Percentiles rank a stretch among this genome's conserved stretches.
Conservation (phyloP, 2,329 filamentous ascomycete genomes). For the Claviceps digitariae region DNA sequence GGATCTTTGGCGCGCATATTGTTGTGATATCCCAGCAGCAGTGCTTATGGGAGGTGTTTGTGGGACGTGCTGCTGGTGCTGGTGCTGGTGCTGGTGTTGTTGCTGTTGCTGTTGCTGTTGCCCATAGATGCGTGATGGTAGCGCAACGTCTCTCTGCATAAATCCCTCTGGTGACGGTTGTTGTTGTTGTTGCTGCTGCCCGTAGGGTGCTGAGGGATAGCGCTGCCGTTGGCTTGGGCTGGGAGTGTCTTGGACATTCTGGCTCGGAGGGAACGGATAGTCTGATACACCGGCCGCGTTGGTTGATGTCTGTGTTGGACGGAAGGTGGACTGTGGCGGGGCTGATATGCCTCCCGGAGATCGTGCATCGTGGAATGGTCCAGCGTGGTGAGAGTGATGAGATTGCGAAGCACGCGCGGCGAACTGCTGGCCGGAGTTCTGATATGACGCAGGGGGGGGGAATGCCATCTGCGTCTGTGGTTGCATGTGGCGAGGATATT, state of each 20-base stretch:
- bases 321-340: constrained; percentile 31
- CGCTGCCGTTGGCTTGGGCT: constrained; percentile 41
- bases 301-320: constrained; percentile 32
- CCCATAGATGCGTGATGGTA: constrained; percentile 26
- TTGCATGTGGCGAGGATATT: constrained; percentile 25
- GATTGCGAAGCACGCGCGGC: constrained; percentile 28
- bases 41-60: constrained; percentile 37
- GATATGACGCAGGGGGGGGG: constrained; percentile 25
- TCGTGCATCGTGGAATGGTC: constrained; percentile 31
- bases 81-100: too few relatives aligned
- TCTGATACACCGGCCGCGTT: constrained; percentile 26
- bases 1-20: constrained; percentile 34
- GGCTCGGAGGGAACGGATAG: constrained; percentile 37
- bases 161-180: constrained; percentile 31
- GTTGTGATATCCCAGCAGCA: constrained; percentile 21
- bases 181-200: constrained; percentile 26
- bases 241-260: constrained; percentile 26
- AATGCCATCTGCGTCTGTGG: constrained; percentile 22
- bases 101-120: too few relatives aligned
- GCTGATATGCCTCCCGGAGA: constrained; percentile 29
- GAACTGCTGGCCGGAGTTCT: constrained; percentile 26
- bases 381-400: constrained; percentile 24
- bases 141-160: constrained; percentile 24
- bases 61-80: constrained; percentile 28
- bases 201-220: constrained; percentile 30